These are phyloP conservation scores for Pochonia chlamydosporia DNA, from an alignment of 2,329 filamentous ascomycete genomes.

Conservation along the genomic window DNA sequence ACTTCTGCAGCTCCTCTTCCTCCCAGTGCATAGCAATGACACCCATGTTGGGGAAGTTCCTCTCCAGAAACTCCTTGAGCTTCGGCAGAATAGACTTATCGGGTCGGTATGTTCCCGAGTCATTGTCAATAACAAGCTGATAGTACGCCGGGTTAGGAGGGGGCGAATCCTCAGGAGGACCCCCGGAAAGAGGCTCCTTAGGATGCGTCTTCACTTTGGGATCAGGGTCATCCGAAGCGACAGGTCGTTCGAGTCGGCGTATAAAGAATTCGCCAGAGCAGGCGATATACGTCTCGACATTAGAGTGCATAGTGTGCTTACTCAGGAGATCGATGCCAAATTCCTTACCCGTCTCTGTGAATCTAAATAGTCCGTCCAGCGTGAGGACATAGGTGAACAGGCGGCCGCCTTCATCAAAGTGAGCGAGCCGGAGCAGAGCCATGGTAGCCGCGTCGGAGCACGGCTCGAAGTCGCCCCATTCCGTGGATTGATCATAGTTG, in stretches of 20 bases:
- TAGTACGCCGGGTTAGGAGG: conserved; percentile 54
- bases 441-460: conserved; percentile 66
- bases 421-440: conserved; percentile 79
- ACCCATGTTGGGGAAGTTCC: conserved; percentile 71
- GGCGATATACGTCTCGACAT: conserved; percentile 86
- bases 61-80: conserved; percentile 63
- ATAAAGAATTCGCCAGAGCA: conserved; percentile 93
- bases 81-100: conserved; percentile 69
- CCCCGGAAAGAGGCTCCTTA: conserved; percentile 38
- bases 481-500: conserved; percentile 74
- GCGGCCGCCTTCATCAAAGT: conserved; percentile 79
- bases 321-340: conserved; percentile 89
- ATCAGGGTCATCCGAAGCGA: conserved; percentile 35
- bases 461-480: conserved; percentile 61
- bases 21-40: conserved; percentile 74
- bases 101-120: conserved; percentile 87
- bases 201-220: conserved; percentile 47
- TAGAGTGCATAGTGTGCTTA: conserved; percentile 96
- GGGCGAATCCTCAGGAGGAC: conserved; percentile 36
- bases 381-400: conserved; percentile 92
- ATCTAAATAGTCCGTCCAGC: conserved; percentile 78
- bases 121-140: conserved; percentile 90
- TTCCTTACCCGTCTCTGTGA: conserved; percentile 93
- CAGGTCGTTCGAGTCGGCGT: conserved; percentile 53
- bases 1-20: conserved; percentile 62